Percentiles rank a stretch among this genome's conserved stretches.
Evolutionary conservation across 2,329 filamentous ascomycete genomes (phyloP).

Genomic region (Dothistroma septosporum): DNA sequence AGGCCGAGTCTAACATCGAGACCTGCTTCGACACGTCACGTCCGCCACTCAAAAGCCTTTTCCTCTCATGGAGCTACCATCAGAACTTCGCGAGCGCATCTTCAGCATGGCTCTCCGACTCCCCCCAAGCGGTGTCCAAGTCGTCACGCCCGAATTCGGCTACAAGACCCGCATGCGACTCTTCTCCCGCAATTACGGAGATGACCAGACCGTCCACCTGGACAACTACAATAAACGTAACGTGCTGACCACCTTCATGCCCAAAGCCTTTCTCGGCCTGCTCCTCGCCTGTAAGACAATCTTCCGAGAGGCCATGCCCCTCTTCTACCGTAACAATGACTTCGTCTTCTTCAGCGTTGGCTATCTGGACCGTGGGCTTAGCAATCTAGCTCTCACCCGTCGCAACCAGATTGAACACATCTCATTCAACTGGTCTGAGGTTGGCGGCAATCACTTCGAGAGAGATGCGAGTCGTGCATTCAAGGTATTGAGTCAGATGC

Average conservation of each 20-base stretch:
- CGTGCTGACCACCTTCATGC: background rate
- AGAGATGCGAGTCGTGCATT: background rate
- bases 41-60: background rate
- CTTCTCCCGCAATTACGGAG: background rate
- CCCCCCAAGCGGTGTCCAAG: background rate
- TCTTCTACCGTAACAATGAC: slow-evolving; percentile 42
- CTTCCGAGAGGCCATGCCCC: background rate
- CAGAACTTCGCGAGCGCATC: slow-evolving; percentile 11
- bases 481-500: slow-evolving; percentile 5
- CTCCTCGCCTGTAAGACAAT: background rate
- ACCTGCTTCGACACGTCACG: background rate
- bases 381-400: background rate
- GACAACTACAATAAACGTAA: background rate
- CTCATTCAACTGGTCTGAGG: background rate
- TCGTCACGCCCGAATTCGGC: too few species aligned
- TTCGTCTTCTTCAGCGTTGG: slow-evolving; percentile 60
- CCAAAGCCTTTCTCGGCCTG: background rate
- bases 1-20: background rate
- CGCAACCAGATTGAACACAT: background rate
- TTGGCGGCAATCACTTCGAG: background rate
- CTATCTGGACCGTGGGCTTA: background rate
- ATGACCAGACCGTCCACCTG: background rate
- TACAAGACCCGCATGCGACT: slow-evolving; percentile 4
- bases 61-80: slow-evolving; percentile 13
- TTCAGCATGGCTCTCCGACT: slow-evolving; percentile 8